Base-by-base conservation (phyloP, 2,329 filamentous ascomycete species). In the Pseudonectria buxi region DNA sequence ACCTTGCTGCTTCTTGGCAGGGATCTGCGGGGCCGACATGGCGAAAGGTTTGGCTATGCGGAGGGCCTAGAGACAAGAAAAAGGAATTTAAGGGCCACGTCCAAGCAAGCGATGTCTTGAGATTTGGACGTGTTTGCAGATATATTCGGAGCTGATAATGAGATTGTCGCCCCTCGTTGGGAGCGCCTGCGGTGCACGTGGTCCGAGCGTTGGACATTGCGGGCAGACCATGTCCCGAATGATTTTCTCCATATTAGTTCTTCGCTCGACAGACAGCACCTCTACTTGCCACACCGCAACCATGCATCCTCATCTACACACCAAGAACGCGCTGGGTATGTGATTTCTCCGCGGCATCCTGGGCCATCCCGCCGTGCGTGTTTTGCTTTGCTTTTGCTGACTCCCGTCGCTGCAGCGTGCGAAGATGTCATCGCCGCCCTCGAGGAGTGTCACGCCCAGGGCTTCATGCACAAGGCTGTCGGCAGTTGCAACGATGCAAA, bases 271-370 rank as follows among this genome's bases (percentile, higher is more conserved):
- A 44, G 33, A 32, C 37, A 29, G 28, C 30, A 31, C 24, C 40
- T 29, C 15, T 10, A n/a, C 10, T 30, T 33, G 22, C 25, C 28
- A 27, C 25, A 26, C 29, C 14, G 30, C 39, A 59, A 76, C 53
- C 29, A 98, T 98, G 92, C 92, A 98, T 86, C 94, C 92, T 36
- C 90, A 95, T 68, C 70, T 98, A 3, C 89, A 96, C 59, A 95
- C 87, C 18, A 87, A 92, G 60, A 83, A 95, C 58, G 94, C 94
- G 52, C 72, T 77, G 50, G 89, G 90, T 95, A 74, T 29, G 55
- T 26, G 11, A 4, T 4, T 4, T 6, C 6, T 10, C 2, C 13
- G 27, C 7, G 24, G 7, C 7, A 3, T 22, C 7, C 7, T 14
- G n/a, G n/a, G n/a, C n/a, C n/a, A n/a, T n/a, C 9, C 18, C 18